Evolutionary conservation across 306 rosid genomes (phyloP).

Genomic region (Amphicarpaea edgeworthii): DNA sequence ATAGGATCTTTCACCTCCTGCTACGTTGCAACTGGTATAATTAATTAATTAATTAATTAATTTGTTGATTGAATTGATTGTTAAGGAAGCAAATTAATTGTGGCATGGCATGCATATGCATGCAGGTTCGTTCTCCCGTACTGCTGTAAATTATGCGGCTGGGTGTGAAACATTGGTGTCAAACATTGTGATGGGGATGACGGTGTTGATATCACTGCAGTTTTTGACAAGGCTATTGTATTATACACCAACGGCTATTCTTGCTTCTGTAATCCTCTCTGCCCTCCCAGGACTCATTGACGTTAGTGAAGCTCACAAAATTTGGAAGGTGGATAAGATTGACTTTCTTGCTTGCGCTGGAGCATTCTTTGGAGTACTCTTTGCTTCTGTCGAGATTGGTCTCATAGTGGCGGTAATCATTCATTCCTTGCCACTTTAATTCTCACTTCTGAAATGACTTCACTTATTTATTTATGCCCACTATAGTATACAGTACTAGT

Average conservation of each 20-base stretch:
- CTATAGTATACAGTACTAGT: too few relatives aligned
- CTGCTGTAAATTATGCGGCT: conserved; percentile 81
- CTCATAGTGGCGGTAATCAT: conserved; percentile 71
- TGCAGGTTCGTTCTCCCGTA: conserved; percentile 87
- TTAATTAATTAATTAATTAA: too few relatives aligned
- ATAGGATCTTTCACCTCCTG: conserved; percentile 91
- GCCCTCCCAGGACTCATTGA: conserved; percentile 86
- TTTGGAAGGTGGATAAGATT: conserved; percentile 84
- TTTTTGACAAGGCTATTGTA: conserved; percentile 72
- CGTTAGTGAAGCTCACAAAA: conserved; percentile 57
- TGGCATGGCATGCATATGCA: too few relatives aligned
- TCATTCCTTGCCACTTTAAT: neutral
- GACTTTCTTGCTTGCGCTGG: conserved; percentile 77
- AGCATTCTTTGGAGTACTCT: conserved; percentile 81
- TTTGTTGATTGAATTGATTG: too few relatives aligned
- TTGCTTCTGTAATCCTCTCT: conserved; percentile 79
- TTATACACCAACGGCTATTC: conserved; percentile 79
- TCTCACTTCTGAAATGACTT: neutral
- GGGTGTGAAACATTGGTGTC: conserved; percentile 77
- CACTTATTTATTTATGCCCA: too few relatives aligned
- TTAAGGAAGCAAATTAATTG: neutral
- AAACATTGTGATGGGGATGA: conserved; percentile 76
- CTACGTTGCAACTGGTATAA: conserved; percentile 85
- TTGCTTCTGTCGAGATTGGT: conserved; percentile 80
- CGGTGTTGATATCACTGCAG: conserved; percentile 70